Conservation (phyloP, 73 alveolate genomes). For the Effrenium voratum region DNA sequence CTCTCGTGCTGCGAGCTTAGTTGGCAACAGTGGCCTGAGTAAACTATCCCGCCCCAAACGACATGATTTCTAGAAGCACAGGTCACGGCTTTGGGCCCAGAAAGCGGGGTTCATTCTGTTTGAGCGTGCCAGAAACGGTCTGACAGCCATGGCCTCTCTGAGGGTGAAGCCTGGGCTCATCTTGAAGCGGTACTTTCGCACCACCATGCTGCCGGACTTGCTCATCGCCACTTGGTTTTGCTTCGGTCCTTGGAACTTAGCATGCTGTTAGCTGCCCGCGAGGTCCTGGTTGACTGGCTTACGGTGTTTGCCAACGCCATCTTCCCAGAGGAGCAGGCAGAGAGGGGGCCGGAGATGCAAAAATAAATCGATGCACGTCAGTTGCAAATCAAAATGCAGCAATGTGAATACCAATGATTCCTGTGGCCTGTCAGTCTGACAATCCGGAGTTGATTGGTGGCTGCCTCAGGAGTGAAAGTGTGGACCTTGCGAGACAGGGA, state of each 20-base stretch:
- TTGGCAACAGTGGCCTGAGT: too few relatives aligned
- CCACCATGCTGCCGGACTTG: conserved; percentile 28
- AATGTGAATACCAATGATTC: too few relatives aligned
- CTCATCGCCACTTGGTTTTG: conserved; percentile 30
- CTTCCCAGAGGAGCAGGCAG: conserved; percentile 63
- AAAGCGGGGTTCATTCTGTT: too few relatives aligned
- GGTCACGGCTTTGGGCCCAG: too few relatives aligned
- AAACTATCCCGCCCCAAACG: too few relatives aligned
- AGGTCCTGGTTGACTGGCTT: conserved; percentile 79
- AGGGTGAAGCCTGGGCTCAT: conserved; percentile 18
- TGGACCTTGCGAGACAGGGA: too few relatives aligned
- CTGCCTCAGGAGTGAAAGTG: too few relatives aligned
- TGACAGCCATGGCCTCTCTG: too few relatives aligned
- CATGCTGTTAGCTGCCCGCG: background rate
- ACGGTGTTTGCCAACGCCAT: conserved; percentile 61
- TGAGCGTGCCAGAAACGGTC: too few relatives aligned
- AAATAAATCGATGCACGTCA: background rate
- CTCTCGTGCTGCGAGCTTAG: too few relatives aligned
- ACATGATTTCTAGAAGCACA: too few relatives aligned
- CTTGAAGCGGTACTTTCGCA: conserved; percentile 15
- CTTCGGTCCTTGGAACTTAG: background rate
- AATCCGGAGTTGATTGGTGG: conserved; percentile 49
- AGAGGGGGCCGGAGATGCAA: background rate
- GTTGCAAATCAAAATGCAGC: too few relatives aligned
- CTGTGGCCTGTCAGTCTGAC: background rate